Base-by-base conservation (phyloP, 345 rosid genomes). In the Salix viminalis region DNA sequence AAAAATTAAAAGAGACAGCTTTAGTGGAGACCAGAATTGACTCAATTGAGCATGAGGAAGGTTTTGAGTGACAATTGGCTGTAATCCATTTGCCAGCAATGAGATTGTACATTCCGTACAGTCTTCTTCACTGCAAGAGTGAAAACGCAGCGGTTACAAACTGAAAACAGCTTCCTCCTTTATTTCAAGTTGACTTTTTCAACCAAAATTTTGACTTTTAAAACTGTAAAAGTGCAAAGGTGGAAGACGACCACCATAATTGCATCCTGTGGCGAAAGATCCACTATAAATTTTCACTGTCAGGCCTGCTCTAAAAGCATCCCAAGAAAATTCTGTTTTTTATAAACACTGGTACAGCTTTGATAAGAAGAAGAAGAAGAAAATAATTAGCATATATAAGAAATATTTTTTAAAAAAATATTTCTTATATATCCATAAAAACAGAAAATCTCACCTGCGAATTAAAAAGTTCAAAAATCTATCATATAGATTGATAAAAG, bases 301-400 rank as follows among this genome's bases (percentile, higher is more conserved):
- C 65, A 39, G 52, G 42, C 1, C 34, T 28, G 19, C 23, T 10
- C 50, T 6, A 8, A 48, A 65, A 13, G 83, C 76, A 83, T 83
- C 80, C 84, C 41, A 79, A 64, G 83, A 75, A 56, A 72, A 75
- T 13, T 75, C 37, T 28, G 3, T 2, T 42, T 10, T 42, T 42
- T 42, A 2, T 42, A 11, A 41, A 10, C 46, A 2, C 1, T 2
- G 0, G 46, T 12, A 11, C 46, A 10, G 46, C 10, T 10, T 11
- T 0, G 42, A 24, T 24, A 24, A 9, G 42, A 5, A 7, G 5
- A 6, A 37, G 7, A 36, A 28, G 41, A 6, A 37, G 12, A 2
- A 9, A 39, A 11, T 9, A 41, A 2, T 41, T 41, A 41, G 13
- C 44, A 41, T 41, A 5, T 10, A 9, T 0, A 41, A 41, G 11